phyloP scores from a whole-genome alignment of 1,139 yeast genomes.

The Debaryomyces subglobosus region DNA sequence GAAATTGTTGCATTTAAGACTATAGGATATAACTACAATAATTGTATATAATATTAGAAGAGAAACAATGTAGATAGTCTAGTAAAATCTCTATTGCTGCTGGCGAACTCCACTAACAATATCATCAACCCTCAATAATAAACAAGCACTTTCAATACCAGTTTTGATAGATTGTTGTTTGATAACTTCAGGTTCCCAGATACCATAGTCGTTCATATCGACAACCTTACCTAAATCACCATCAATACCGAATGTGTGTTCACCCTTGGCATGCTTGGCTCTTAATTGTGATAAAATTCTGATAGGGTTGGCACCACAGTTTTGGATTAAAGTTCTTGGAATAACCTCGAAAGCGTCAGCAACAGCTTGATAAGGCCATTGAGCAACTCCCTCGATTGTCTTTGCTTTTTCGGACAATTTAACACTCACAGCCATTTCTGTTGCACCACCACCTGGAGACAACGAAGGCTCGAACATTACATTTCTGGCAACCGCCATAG shows the following conservation, averaged over 20 bases:
- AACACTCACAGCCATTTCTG: slow-evolving; percentile 98
- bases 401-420: slow-evolving; percentile 88
- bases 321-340: slow-evolving; percentile 95
- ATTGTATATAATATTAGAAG: slow-evolving; percentile 4
- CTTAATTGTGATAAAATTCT: slow-evolving; percentile 86
- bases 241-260: slow-evolving; percentile 84
- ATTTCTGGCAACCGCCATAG: slow-evolving; percentile 97
- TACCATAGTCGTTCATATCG: slow-evolving; percentile 93
- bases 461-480: slow-evolving; percentile 93
- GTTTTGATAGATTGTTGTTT: slow-evolving; percentile 96
- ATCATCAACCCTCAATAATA: slow-evolving; percentile 93
- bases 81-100: slow-evolving; percentile 18
- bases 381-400: slow-evolving; percentile 90
- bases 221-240: slow-evolving; percentile 94
- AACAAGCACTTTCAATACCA: slow-evolving; percentile 95
- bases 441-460: slow-evolving; percentile 99
- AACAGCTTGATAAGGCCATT: slow-evolving; percentile 98
- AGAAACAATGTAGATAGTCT: neutral
- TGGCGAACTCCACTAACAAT: slow-evolving; percentile 93
- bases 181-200: slow-evolving; percentile 99
- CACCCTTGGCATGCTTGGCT: slow-evolving; percentile 94
- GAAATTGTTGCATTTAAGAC: slow-evolving; percentile 3
- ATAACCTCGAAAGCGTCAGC: slow-evolving; percentile 98
- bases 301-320: slow-evolving; percentile 97
- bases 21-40: slow-evolving; percentile 1